A percentile compares a stretch with the other conserved stretches of the same genome.
phyloP scores from a whole-genome alignment of 1,284 basidiomycete genomes.

The Tremellales sp. region DNA sequence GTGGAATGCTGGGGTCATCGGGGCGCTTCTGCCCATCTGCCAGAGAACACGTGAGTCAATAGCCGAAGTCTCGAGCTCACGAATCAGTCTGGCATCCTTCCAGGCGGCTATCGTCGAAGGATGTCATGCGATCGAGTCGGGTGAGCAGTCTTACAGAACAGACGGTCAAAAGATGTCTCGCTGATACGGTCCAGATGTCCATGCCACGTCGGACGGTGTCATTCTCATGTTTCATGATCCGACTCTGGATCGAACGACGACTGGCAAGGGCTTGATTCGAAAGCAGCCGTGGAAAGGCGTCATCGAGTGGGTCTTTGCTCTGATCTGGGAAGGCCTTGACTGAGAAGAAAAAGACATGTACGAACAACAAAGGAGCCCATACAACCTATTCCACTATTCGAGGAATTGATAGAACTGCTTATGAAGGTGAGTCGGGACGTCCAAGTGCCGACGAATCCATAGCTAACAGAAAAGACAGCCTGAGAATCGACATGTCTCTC shows the following conservation, averaged over 20 bases:
- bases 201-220: conserved; percentile 84
- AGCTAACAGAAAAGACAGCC: conserved; percentile 53
- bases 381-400: conserved; percentile 81
- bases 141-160: conserved; percentile 18
- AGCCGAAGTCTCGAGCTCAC: conserved; percentile 6
- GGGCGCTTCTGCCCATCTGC: conserved; percentile 63
- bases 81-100: conserved; percentile 73
- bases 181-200: conserved; percentile 67
- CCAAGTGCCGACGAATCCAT: neutral
- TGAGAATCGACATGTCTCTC: conserved; percentile 75
- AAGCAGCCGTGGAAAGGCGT: conserved; percentile 48
- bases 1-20: conserved; percentile 90
- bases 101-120: conserved; percentile 88
- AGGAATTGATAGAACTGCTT: conserved; percentile 70
- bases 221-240: conserved; percentile 97
- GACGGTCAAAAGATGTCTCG: neutral
- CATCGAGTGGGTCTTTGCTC: conserved; percentile 39
- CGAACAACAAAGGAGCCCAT: conserved; percentile 77
- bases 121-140: conserved; percentile 87
- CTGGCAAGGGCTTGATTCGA: conserved; percentile 54
- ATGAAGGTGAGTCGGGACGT: conserved; percentile 57
- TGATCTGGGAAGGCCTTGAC: neutral
- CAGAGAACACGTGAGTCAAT: conserved; percentile 46
- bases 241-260: conserved; percentile 56
- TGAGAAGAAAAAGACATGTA: conserved; percentile 53